phyloP scores from a whole-genome alignment of 192 early-diverging fungal genomes.

The Linnemannia hyalina region DNA sequence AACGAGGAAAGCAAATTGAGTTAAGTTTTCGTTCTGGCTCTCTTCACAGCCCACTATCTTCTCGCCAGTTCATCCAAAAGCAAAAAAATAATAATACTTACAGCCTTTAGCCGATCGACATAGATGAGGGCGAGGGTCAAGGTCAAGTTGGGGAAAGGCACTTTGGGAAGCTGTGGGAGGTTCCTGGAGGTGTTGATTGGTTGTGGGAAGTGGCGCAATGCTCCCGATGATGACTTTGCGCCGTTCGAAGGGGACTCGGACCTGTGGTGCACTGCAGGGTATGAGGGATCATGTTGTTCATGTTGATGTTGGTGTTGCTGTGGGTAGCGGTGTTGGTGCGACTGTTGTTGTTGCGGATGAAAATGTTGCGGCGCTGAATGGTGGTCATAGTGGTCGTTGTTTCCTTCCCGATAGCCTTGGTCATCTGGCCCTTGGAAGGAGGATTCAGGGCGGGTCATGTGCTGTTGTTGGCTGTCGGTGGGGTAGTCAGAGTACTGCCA shows the following conservation, averaged over 20 bases:
- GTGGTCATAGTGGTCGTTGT: background rate
- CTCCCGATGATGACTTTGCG: background rate
- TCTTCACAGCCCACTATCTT: background rate
- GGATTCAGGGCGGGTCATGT: background rate
- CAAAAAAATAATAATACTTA: constrained; percentile 10
- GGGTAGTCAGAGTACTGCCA: background rate
- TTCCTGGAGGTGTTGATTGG: constrained; percentile 1
- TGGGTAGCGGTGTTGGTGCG: background rate
- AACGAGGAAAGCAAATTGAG: too few relatives aligned
- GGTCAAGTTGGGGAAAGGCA: constrained; percentile 46
- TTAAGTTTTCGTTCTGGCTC: background rate
- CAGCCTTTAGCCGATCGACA: constrained; percentile 48
- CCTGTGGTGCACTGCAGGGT: background rate
- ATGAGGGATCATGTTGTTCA: background rate
- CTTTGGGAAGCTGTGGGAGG: constrained; percentile 17
- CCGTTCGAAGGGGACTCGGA: background rate
- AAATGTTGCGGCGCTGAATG: constrained; percentile 9
- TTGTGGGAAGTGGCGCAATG: background rate
- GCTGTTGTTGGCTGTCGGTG: background rate
- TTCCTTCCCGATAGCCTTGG: constrained; percentile 12
- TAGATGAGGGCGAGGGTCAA: constrained; percentile 50
- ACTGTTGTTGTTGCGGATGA: constrained; percentile 3
- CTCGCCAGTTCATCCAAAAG: background rate
- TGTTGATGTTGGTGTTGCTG: background rate
- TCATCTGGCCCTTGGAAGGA: constrained; percentile 4